Evolutionary conservation across 495 filamentous ascomycete species (phyloP).

Genomic region (Penicillium goetzii): DNA sequence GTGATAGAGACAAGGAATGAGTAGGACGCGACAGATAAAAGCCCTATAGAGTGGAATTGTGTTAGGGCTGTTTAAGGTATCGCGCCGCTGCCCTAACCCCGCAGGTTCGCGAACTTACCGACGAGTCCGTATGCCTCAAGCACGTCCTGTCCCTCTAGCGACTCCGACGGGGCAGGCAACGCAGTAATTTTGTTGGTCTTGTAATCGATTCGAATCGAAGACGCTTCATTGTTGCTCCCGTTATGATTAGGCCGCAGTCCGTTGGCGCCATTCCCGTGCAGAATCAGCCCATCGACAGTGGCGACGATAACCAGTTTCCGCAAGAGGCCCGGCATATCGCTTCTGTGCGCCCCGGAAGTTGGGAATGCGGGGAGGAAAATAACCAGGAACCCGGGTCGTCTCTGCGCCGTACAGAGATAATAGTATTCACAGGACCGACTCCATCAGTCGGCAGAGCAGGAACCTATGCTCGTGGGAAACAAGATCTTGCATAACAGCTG

Average conservation of each 20-base stretch:
- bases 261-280: slow-evolving; percentile 65
- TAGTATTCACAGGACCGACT: neutral
- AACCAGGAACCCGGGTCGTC: neutral
- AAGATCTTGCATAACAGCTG: slow-evolving; percentile 29
- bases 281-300: slow-evolving; percentile 80
- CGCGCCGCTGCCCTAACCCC: neutral
- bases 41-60: slow-evolving; percentile 50
- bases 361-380: slow-evolving; percentile 4
- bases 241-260: slow-evolving; percentile 46
- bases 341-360: slow-evolving; percentile 1
- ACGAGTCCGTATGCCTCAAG: slow-evolving; percentile 86
- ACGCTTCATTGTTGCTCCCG: slow-evolving; percentile 41
- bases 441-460: neutral
- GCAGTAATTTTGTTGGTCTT: slow-evolving; percentile 63
- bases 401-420: neutral
- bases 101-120: slow-evolving; percentile 56
- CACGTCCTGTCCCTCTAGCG: slow-evolving; percentile 39
- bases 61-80: neutral
- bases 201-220: slow-evolving; percentile 72
- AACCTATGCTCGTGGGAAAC: slow-evolving; percentile 23
- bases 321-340: slow-evolving; percentile 70
- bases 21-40: slow-evolving; percentile 70
- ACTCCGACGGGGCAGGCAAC: slow-evolving; percentile 42
- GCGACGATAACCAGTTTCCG: slow-evolving; percentile 82
- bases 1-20: slow-evolving; percentile 86